phyloP scores from a whole-genome alignment of 148 eudicot species.

The Amaranthus palmeri region DNA sequence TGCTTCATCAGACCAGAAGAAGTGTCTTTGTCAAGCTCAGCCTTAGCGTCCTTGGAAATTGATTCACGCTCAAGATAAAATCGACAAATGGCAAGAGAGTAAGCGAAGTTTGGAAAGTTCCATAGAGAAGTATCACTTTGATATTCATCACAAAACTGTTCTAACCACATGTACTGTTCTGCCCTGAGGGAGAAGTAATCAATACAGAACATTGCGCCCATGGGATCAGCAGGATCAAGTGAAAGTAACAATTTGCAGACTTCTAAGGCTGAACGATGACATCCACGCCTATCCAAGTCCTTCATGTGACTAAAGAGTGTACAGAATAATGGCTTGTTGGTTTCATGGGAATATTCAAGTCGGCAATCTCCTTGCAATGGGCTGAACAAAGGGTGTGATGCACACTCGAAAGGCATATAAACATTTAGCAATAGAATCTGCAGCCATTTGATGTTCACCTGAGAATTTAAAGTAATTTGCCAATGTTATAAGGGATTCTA shows the following conservation, averaged over 20 bases:
- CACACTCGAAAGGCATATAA: constrained; percentile 94
- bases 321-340: constrained; percentile 61
- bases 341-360: constrained; percentile 64
- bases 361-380: constrained; percentile 69
- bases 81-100: constrained; percentile 81
- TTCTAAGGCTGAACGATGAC: constrained; percentile 94
- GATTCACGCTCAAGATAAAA: constrained; percentile 59
- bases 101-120: constrained; percentile 87
- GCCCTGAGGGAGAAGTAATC: constrained; percentile 86
- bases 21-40: constrained; percentile 40
- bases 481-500: constrained; percentile 74
- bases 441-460: constrained; percentile 87
- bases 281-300: constrained; percentile 89
- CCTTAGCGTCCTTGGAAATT: constrained; percentile 22
- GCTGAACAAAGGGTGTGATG: constrained; percentile 88
- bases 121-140: constrained; percentile 63
- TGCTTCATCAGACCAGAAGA: constrained; percentile 81
- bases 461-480: constrained; percentile 82
- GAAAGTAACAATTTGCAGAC: constrained; percentile 83
- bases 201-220: constrained; percentile 75
- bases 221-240: constrained; percentile 84
- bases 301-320: constrained; percentile 81
- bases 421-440: constrained; percentile 68
- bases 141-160: constrained; percentile 70
- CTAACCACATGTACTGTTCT: constrained; percentile 85